Evolutionary conservation across 352 stramenopile species (phyloP).

Genomic region (Pseudoperonospora humuli): DNA sequence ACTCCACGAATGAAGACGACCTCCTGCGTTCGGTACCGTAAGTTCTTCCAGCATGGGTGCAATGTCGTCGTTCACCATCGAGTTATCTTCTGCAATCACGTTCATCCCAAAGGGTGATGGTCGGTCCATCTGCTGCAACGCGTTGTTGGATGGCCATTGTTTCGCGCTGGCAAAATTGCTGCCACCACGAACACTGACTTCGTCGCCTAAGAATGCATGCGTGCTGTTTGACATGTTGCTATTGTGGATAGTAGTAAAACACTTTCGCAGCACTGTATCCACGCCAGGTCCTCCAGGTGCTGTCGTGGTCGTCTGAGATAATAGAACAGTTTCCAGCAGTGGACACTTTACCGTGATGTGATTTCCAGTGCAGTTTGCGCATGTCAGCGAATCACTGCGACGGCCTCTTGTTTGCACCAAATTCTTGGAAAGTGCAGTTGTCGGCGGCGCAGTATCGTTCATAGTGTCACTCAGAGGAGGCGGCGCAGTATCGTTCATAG

Average conservation of each 20-base stretch:
- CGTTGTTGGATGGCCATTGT: conserved; percentile 27
- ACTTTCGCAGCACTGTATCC: conserved; percentile 78
- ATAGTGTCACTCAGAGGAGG: conserved; percentile 6
- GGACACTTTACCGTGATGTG: conserved; percentile 80
- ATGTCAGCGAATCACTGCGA: conserved; percentile 51
- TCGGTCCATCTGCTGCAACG: conserved; percentile 20
- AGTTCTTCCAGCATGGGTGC: conserved; percentile 38
- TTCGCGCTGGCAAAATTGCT: conserved; percentile 38
- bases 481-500: conserved; percentile 16
- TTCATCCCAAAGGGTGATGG: conserved; percentile 64
- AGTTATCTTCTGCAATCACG: conserved; percentile 60
- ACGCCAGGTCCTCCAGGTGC: conserved; percentile 21
- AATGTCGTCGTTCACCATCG: conserved; percentile 23
- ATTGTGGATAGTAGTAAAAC: conserved; percentile 83
- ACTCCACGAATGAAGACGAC: conserved; percentile 38
- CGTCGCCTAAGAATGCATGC: conserved; percentile 74
- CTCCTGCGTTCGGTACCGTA: conserved; percentile 6
- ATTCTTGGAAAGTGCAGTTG: conserved; percentile 28
- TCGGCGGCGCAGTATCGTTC: conserved; percentile 18
- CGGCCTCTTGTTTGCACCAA: conserved; percentile 48
- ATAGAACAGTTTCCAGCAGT: conserved; percentile 46
- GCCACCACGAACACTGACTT: conserved; percentile 75
- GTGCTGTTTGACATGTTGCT: conserved; percentile 80
- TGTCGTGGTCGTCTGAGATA: conserved; percentile 8
- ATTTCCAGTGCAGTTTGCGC: conserved; percentile 71